Evolutionary conservation across 2,329 filamentous ascomycete species (phyloP), one percentile per base, ranked within the genome.

Genomic region (Coniochaeta prunicola): DNA sequence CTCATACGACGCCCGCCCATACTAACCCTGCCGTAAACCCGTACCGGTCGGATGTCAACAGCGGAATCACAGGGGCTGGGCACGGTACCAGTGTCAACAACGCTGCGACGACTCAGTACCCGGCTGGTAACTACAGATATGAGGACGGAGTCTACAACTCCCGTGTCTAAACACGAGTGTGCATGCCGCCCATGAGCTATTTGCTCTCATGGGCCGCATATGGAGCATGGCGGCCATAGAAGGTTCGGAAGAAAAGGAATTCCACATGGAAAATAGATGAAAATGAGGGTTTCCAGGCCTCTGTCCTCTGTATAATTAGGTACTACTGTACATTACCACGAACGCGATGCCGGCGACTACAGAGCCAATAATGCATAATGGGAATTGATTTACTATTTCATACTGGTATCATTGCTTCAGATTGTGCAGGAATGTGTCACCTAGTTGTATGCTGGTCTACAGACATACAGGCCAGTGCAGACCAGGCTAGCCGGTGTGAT

Each of bases 71-170:
- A 24, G 54, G 54, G 28, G 33, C 34, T 28, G 54, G 54, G 2
- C 21, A 38, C 3, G 36, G 33, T 24, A 56, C 33, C 21, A 30
- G n/a, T 42, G 54, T 56, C 36, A 33, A 40, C 17, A 19, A 30
- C 21, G 31, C 33, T 40, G 34, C 33, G 7, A 19, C 24, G 21
- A 50, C 48, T 33, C 58, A 59, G n/a, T 53, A 57, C 38, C 48
- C 59, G 8, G 24, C 59, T 19, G 50, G 21, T 15, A 45, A 57
- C 31, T 61, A 61, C 50, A 36, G 56, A 28, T 61, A 61, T 30
- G 56, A 57, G 1, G 59, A 61, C 21, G 59, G 59, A 34, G 58
- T 59, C n/a, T 61, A 61, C 56, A 58, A 58, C 33, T 31, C 57
- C 19, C 48, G 40, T n/a, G 26, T 57, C 28, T 57, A 59, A 57